phyloP scores from a whole-genome alignment of 805 yeast species.

The Suhomyces sp. region DNA sequence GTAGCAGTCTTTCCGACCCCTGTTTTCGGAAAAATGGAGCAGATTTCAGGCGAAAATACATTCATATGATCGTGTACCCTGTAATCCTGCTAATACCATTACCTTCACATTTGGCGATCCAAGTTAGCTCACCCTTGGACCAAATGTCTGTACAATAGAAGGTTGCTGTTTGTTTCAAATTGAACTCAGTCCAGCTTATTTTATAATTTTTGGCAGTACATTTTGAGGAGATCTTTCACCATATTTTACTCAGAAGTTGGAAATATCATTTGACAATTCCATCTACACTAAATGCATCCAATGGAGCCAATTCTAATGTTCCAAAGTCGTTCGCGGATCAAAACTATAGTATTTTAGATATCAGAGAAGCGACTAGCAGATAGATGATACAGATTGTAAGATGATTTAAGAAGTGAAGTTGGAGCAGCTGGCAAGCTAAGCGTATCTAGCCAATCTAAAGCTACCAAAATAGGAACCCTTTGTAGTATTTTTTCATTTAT shows the following conservation, averaged over 20 bases:
- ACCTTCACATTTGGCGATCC: not conserved
- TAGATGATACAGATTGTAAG: not conserved
- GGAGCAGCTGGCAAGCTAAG: not conserved
- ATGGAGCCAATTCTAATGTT: not conserved
- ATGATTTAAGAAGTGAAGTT: not conserved
- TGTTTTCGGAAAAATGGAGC: not conserved
- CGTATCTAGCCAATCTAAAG: not conserved
- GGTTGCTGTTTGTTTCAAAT: not conserved
- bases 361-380: not conserved
- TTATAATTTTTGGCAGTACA: not conserved
- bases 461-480: not conserved
- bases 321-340: not conserved
- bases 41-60: not conserved
- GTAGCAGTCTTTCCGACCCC: not conserved
- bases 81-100: not conserved
- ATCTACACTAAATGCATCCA: not conserved
- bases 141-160: not conserved
- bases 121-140: no score
- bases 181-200: not conserved
- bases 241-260: not conserved
- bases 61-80: not conserved
- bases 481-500: not conserved
- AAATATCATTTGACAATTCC: not conserved
- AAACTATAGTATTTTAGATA: not conserved
- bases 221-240: not conserved